Evolutionary conservation across 2,329 filamentous ascomycete genomes (phyloP).

Genomic region (Sporothrix variecibatus): DNA sequence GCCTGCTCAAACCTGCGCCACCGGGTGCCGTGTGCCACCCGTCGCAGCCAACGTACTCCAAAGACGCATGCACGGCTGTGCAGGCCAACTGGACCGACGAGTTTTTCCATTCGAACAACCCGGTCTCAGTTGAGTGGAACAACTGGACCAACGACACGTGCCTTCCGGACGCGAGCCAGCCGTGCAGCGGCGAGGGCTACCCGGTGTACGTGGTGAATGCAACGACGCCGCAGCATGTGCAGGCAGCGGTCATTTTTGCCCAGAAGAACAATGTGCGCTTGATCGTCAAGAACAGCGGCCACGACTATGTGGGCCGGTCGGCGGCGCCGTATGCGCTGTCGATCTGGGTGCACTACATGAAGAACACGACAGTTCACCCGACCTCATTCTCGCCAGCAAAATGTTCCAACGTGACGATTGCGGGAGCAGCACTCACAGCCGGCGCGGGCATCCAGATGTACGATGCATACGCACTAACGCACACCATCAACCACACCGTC

Average conservation of each 20-base stretch:
- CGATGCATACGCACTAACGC: conserved; percentile 50
- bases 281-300: conserved; percentile 46
- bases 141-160: conserved; percentile 55
- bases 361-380: conserved; percentile 53
- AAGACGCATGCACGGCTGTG: neutral
- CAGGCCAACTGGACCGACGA: conserved; percentile 34
- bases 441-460: conserved; percentile 50
- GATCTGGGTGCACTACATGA: conserved; percentile 38
- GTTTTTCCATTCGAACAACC: conserved; percentile 41
- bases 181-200: conserved; percentile 41
- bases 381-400: conserved; percentile 22
- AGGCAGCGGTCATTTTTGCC: conserved; percentile 30
- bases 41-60: conserved; percentile 14
- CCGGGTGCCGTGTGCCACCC: conserved; percentile 25
- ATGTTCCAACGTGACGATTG: conserved; percentile 39
- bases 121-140: conserved; percentile 43
- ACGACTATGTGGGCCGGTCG: conserved; percentile 46
- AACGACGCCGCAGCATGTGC: conserved; percentile 40
- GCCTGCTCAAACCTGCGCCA: conserved; percentile 23
- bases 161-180: conserved; percentile 43
- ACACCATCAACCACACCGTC: conserved; percentile 49
- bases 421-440: conserved; percentile 51
- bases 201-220: conserved; percentile 38
- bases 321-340: conserved; percentile 51
- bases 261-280: conserved; percentile 40